Percentiles rank a stretch among this genome's conserved stretches.
These are phyloP conservation scores for Coniochaeta sp. DNA, from an alignment of 2,329 filamentous ascomycete genomes.

Conservation along the genomic window DNA sequence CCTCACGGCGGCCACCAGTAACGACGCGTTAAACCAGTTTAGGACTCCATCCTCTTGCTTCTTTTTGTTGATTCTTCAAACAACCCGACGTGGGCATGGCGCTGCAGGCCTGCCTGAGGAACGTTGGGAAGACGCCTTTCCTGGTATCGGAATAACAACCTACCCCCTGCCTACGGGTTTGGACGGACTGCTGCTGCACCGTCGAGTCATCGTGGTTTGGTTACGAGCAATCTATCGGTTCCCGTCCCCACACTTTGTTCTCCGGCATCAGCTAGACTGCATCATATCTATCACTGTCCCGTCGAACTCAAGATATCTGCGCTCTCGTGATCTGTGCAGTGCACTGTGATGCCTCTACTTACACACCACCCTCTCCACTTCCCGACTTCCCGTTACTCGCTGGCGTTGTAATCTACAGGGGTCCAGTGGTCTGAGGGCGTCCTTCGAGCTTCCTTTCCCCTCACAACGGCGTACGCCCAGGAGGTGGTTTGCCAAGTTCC, in stretches of 20 bases:
- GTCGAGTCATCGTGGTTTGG: background rate
- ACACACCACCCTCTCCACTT: background rate
- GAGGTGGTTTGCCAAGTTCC: background rate
- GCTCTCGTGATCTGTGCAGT: background rate
- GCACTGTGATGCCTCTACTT: background rate
- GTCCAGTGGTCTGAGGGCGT: background rate
- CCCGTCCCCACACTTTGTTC: background rate
- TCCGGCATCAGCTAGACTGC: background rate
- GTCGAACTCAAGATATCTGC: background rate
- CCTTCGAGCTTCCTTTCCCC: background rate
- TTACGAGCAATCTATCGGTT: background rate
- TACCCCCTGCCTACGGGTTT: background rate
- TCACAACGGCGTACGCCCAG: background rate
- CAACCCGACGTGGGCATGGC: constrained; percentile 4
- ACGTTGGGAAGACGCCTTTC: background rate
- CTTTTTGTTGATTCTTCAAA: constrained; percentile 4
- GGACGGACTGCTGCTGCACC: background rate
- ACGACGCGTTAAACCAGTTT: constrained; percentile 10
- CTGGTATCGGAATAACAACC: background rate
- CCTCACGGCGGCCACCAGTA: constrained; percentile 6
- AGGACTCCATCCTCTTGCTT: constrained; percentile 10
- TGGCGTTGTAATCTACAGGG: background rate
- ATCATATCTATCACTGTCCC: background rate
- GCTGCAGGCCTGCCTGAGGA: constrained; percentile 8
- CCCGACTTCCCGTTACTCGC: background rate